Evolutionary conservation across 345 rosid genomes (phyloP), one percentile per base, ranked within the genome.

Genomic region (Citrus maxima): DNA sequence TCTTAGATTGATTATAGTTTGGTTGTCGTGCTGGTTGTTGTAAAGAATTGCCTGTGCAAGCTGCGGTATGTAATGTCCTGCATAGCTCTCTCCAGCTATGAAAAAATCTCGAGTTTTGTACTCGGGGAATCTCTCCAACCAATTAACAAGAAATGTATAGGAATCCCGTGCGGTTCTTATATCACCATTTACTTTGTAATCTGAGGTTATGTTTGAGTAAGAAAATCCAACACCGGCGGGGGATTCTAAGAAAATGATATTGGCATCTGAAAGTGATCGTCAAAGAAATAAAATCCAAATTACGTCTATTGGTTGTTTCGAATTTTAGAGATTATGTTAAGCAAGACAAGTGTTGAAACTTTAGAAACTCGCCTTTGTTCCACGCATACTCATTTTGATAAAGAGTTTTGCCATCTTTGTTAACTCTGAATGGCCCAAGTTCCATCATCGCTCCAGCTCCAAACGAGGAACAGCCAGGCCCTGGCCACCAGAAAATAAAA

Each of bases 361-460:
- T 27, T 18, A 18, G 16, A 61, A 40, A 42, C 77, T 74, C n/a
- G 71, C 79, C 72, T 27, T 7, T 80, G 61, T 76, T 63, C 79
- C 77, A 76, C 3, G 83, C 76, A 42, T 70, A 38, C 16, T 62
- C 60, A 8, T 76, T 80, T 37, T 19, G 65, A 19, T 37, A 63
- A 1, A 76, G 76, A 35, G 83, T 51, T 71, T 63, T 76, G 1
- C 83, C 79, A 63, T 76, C 79, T 7, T 46, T 80, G 72, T 63
- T 62, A 13, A 80, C 77, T 76, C 80, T 70, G 42, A 80, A 70
- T 19, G 83, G 80, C n/a, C 80, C 83, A 37, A 80, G 65, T 30
- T 75, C 83, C 71, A 69, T n/a, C 76, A 80, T 75, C 21, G 83
- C 73, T 80, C 79, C 83, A 54, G n/a, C 42, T 32, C 79, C 83